Evolutionary conservation across 2,329 filamentous ascomycete genomes (phyloP).

Genomic region (Fusarium sp.): DNA sequence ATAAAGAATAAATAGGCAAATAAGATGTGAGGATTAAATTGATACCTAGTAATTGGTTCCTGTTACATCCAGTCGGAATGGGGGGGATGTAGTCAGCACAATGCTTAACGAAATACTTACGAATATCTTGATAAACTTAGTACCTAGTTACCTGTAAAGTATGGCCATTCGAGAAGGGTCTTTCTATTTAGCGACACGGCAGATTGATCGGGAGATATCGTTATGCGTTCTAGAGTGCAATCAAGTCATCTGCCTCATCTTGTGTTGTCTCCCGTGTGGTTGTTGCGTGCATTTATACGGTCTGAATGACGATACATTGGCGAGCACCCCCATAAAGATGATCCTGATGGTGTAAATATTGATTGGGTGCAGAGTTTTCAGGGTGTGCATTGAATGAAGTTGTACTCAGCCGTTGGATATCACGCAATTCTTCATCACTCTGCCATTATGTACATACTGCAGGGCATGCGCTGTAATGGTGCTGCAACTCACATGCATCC

Average conservation of each 20-base stretch:
- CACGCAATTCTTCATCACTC: constrained; percentile 3
- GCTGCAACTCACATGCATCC: background rate
- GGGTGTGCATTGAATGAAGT: background rate
- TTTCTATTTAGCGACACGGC: background rate
- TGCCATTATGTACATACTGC: background rate
- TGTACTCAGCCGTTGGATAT: background rate
- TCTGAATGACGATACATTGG: constrained; percentile 6
- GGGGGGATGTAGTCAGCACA: background rate
- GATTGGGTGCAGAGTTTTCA: background rate
- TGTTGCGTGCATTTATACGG: background rate
- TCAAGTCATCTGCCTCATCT: background rate
- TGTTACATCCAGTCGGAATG: background rate
- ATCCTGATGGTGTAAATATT: background rate
- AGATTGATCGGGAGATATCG: background rate
- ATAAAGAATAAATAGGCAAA: background rate
- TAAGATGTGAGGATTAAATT: background rate
- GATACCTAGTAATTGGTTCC: background rate
- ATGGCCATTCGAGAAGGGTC: background rate
- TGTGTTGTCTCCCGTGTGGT: background rate
- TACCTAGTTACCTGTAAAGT: background rate
- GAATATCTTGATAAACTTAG: background rate
- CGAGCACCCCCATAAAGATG: background rate
- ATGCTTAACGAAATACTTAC: background rate
- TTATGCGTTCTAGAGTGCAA: background rate
- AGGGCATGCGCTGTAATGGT: background rate